Evolutionary conservation across 1,284 basidiomycete species (phyloP).

Genomic region (Ganoderma meredithae): DNA sequence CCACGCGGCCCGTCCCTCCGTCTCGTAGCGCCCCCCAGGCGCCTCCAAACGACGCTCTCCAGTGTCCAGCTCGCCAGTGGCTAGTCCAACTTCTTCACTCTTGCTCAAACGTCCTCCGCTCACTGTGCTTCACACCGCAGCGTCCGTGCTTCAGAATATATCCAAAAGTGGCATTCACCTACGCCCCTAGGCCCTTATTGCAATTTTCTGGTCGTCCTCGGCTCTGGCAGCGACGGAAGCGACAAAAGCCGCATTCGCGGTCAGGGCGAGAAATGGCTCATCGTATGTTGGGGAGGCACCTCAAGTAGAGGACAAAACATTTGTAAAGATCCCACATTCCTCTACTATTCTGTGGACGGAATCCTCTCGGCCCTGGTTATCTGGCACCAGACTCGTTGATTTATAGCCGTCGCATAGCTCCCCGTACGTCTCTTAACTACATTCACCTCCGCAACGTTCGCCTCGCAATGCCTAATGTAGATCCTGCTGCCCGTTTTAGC

Average conservation of each 20-base stretch:
- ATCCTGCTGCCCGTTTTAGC: not conserved
- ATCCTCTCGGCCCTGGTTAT: not conserved
- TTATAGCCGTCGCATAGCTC: not conserved
- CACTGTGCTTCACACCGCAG: not conserved
- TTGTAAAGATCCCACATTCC: not conserved
- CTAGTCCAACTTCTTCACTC: not conserved
- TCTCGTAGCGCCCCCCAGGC: not conserved
- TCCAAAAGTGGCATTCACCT: not conserved
- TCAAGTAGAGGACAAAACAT: not conserved
- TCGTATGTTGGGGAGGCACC: not conserved
- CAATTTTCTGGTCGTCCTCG: not conserved
- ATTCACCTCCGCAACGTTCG: not conserved
- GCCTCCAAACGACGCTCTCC: not conserved
- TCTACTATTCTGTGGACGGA: not conserved
- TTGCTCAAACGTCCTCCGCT: not conserved
- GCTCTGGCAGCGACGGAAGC: not conserved
- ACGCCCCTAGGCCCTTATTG: not conserved
- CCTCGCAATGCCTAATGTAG: not conserved
- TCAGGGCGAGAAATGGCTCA: not conserved
- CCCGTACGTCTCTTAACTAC: not conserved
- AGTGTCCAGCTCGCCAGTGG: not conserved
- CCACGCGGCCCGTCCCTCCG: conserved; percentile 6
- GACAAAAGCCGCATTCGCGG: not conserved
- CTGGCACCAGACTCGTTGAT: not conserved
- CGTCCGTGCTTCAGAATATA: not conserved